phyloP scores from a whole-genome alignment of 2,329 filamentous ascomycete genomes.

The Colletotrichum tofieldiae region DNA sequence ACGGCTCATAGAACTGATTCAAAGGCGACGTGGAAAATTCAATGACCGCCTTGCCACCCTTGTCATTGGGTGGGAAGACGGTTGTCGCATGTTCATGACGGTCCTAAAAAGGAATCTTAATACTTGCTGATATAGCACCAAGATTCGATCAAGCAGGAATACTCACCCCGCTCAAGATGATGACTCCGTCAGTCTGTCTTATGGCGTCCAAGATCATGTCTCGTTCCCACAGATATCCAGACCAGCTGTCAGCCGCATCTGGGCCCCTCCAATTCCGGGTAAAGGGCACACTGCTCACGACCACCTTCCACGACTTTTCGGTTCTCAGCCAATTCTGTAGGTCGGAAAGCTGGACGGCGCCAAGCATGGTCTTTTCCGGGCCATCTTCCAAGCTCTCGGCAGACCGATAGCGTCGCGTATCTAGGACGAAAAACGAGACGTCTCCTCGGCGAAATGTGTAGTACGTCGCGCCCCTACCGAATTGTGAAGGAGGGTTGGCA shows the following conservation, averaged over 20 bases:
- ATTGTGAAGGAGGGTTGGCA: conserved; percentile 70
- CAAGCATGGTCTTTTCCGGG: conserved; percentile 69
- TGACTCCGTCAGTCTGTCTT: conserved; percentile 75
- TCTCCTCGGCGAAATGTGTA: conserved; percentile 77
- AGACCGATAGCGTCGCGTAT: conserved; percentile 73
- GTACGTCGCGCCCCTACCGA: conserved; percentile 67
- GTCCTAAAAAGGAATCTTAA: conserved; percentile 51
- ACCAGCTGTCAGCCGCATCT: conserved; percentile 75
- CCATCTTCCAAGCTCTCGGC: conserved; percentile 59
- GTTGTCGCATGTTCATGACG: conserved; percentile 80
- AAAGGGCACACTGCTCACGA: conserved; percentile 77
- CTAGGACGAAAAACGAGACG: conserved; percentile 77
- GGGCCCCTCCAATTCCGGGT: conserved; percentile 79
- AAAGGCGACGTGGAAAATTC: conserved; percentile 78
- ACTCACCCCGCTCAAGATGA: conserved; percentile 73
- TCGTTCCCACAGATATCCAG: conserved; percentile 75
- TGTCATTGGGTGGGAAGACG: conserved; percentile 52
- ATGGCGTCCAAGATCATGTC: conserved; percentile 74
- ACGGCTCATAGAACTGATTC: conserved; percentile 79
- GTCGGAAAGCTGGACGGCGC: conserved; percentile 70
- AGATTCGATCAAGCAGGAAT: not conserved
- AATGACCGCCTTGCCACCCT: conserved; percentile 63
- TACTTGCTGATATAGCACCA: not conserved
- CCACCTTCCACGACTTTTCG: conserved; percentile 71
- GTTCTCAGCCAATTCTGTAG: conserved; percentile 69